These are phyloP conservation scores for Carex scoparia DNA, from an alignment of 176 grass and related monocot species.

Conservation along the genomic window DNA sequence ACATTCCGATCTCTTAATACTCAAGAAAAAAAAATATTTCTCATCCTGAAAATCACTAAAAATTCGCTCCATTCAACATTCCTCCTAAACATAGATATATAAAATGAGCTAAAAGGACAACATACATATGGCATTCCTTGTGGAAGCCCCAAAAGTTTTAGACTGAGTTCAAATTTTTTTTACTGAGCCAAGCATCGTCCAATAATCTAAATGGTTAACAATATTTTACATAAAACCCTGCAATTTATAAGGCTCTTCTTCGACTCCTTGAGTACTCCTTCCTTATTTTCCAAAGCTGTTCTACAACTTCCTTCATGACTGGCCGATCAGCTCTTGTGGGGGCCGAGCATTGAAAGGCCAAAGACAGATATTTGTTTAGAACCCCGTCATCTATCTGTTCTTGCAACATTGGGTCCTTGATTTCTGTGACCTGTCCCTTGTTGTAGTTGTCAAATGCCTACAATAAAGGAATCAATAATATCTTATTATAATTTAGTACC, in stretches of 20 bases:
- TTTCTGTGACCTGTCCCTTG: conserved; percentile 29
- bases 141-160: not conserved
- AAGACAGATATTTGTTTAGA: conserved; percentile 34
- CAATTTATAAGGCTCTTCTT: conserved; percentile 21
- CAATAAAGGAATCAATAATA: conserved; percentile 11
- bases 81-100: not conserved
- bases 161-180: not conserved
- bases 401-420: conserved; percentile 50
- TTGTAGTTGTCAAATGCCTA: conserved; percentile 46
- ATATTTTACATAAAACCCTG: conserved; percentile 10
- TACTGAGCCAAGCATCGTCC: not conserved
- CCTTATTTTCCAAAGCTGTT: conserved; percentile 60
- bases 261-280: conserved; percentile 30
- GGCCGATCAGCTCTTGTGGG: conserved; percentile 45
- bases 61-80: not conserved
- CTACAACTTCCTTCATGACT: conserved; percentile 47
- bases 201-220: not conserved
- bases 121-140: not conserved
- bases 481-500: not conserved
- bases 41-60: not conserved
- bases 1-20: not conserved
- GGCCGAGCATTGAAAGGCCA: conserved; percentile 51
- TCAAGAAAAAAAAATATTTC: not conserved
- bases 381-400: conserved; percentile 43
- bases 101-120: not conserved